Percentiles rank a stretch among this genome's conserved stretches.
phyloP scores from a whole-genome alignment of 768 basidiomycete genomes.

The Megacollybia marginata region DNA sequence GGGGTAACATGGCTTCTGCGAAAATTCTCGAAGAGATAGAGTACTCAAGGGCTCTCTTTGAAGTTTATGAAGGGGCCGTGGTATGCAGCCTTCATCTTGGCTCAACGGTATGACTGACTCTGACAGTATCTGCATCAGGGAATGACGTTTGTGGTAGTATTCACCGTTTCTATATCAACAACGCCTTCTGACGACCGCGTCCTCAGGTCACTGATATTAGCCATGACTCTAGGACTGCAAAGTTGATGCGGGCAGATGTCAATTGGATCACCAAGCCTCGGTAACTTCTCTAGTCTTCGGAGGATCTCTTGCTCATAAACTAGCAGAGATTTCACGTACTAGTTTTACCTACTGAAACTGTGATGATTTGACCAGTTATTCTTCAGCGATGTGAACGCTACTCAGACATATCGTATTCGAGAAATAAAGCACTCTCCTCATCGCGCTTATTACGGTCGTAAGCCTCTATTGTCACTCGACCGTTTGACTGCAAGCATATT shows the following conservation, averaged over 20 bases:
- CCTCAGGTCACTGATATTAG: slow-evolving; percentile 67
- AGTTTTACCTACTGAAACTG: not conserved
- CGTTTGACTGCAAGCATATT: not conserved
- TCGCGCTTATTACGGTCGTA: slow-evolving; percentile 67
- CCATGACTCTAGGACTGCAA: slow-evolving; percentile 71
- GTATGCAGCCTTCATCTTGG: slow-evolving; percentile 29
- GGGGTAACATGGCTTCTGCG: slow-evolving; percentile 24
- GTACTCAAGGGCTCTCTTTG: slow-evolving; percentile 76
- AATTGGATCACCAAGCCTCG: slow-evolving; percentile 77
- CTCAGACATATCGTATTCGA: slow-evolving; percentile 68
- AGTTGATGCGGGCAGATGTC: slow-evolving; percentile 65
- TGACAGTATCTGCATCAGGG: slow-evolving; percentile 84
- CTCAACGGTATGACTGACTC: not conserved
- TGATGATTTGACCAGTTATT: not conserved
- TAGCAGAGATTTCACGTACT: slow-evolving; percentile 69
- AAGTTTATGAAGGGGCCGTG: slow-evolving; percentile 85
- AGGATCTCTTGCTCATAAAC: not conserved
- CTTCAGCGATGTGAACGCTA: slow-evolving; percentile 59
- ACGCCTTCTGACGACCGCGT: too few species aligned
- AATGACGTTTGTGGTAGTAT: slow-evolving; percentile 61
- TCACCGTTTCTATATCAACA: not conserved
- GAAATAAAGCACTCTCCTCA: slow-evolving; percentile 50
- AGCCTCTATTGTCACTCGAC: slow-evolving; percentile 15
- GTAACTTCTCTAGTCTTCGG: slow-evolving; percentile 21
- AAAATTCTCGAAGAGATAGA: slow-evolving; percentile 77